A percentile compares a stretch with the other conserved stretches of the same genome.
These are phyloP conservation scores for Phytophthora foliorum DNA, from an alignment of 352 stramenopile genomes.

Conservation along the genomic window DNA sequence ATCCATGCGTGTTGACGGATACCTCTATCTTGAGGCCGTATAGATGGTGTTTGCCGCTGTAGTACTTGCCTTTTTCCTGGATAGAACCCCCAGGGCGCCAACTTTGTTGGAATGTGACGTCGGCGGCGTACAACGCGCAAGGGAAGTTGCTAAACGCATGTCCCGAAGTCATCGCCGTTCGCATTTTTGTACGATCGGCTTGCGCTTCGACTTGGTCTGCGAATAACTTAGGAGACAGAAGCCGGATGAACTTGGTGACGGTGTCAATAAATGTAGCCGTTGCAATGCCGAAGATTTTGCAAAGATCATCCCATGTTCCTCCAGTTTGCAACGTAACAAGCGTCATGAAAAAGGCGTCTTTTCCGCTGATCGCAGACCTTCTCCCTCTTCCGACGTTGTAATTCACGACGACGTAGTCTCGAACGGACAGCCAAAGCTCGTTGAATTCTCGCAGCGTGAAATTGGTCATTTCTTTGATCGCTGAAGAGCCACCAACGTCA, in stretches of 20 bases:
- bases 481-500: background rate
- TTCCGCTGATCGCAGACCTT: background rate
- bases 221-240: conserved; percentile 8
- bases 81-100: conserved; percentile 6
- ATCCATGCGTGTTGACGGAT: conserved; percentile 3
- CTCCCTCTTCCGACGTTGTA: conserved; percentile 12
- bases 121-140: conserved; percentile 6
- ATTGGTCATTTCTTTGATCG: conserved; percentile 9
- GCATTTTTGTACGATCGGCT: background rate
- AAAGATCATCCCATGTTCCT: background rate
- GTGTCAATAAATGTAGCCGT: background rate
- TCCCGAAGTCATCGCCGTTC: background rate
- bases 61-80: conserved; percentile 6
- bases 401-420: conserved; percentile 1
- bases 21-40: conserved; percentile 13
- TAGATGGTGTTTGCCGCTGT: conserved; percentile 12
- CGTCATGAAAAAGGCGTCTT: conserved; percentile 17
- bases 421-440: conserved; percentile 10
- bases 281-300: background rate
- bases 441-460: conserved; percentile 6
- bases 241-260: conserved; percentile 8
- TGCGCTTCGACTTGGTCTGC: conserved; percentile 2
- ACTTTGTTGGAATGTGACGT: conserved; percentile 22
- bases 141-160: conserved; percentile 4
- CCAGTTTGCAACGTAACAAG: conserved; percentile 1